Evolutionary conservation across 164 flowering plant genomes (phyloP), one percentile per base, ranked within the genome.

Genomic region (Litsea cubeba): DNA sequence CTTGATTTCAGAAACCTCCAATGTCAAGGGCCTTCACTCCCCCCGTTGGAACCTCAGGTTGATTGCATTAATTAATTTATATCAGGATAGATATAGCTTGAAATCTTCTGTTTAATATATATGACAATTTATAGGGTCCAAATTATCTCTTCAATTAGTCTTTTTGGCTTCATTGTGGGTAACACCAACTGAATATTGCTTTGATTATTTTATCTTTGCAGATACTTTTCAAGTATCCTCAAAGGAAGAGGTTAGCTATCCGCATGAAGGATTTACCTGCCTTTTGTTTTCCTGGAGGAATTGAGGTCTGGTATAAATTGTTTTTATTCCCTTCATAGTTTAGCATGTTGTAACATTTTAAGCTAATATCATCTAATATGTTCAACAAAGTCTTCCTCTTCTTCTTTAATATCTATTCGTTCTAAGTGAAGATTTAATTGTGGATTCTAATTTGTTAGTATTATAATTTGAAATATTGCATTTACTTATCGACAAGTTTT

Each of bases 211-310:
- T 8, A 40, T 40, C 46, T 22, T 46, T 75, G 78, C 89, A 95
- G 97, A 81, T 95, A 69, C 90, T 95, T 65, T 95, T 90, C 71
- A 86, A 82, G 77, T 95, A 93, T 82, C 99, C 99, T 80, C 94
- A 89, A 74, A 88, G 88, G 71, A 91, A 89, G 89, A 87, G 78
- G 79, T 72, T 91, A 76, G 79, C 88, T 46, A 71, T 93, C 86
- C 88, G 87, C 46, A 58, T 77, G 46, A 87, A 87, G 81, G 97
- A 95, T 85, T 80, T 95, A 74, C 85, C 93, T 65, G 80, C 95
- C n/a, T 95, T 95, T 73, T 91, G 97, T 84, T 95, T 95, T 70
- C 97, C 99, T 76, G 92, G 75, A 75, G 97, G 96, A 68, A 88
- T 95, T 32, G 83, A 93, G 99, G 99, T 94, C 63, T 69, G 80